Evolutionary conservation across 768 basidiomycete genomes (phyloP), one percentile per base, ranked within the genome.

Genomic region (Neoboletus subvelutipes): DNA sequence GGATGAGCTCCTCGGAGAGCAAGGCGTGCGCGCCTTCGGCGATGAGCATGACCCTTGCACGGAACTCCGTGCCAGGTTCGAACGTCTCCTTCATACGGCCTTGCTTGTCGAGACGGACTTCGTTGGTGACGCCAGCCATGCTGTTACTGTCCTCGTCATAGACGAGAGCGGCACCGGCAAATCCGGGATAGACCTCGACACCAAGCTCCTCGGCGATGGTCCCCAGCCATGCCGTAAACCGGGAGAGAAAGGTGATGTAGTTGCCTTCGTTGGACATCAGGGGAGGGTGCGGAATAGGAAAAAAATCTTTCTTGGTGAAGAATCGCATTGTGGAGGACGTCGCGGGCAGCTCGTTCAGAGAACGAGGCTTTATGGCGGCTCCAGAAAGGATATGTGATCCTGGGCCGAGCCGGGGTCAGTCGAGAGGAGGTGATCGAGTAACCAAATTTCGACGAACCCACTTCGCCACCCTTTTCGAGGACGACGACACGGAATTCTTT

Each of bases 241-340:
- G 85, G 1, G 92, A 94, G 31, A 98, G 84, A 2, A 94, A 96
- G 40, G 91, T 76, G 67, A 98, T 86, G 71, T 92, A 98, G 75
- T 98, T 99, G 47, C 95, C 89, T 29, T 88, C 82, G 78, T 97
- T 97, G 66, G 79, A 77, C 97, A 99, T 99, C 72, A 98, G 95
- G 0, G 96, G 95, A 4, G 97, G 96, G 68, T 98, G 95, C 0
- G 94, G 97, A 46, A 98, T 84, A 13, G 92, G 93, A 58, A 94
- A 74, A 12, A 89, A 82, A 52, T 69, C 67, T 17, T 78, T 83
- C 20, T 77, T 57, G 12, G 95, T 94, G 60, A 99, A 79, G 68
- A 85, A 92, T 42, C 90, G 84, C 96, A 99, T 98, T 12, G 78
- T 73, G 24, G 88, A 90, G 28, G 83, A 85, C 0, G 82, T 86